Conservation (phyloP, 1,284 basidiomycete genomes). For the Pyrrhoderma lamaoense region DNA sequence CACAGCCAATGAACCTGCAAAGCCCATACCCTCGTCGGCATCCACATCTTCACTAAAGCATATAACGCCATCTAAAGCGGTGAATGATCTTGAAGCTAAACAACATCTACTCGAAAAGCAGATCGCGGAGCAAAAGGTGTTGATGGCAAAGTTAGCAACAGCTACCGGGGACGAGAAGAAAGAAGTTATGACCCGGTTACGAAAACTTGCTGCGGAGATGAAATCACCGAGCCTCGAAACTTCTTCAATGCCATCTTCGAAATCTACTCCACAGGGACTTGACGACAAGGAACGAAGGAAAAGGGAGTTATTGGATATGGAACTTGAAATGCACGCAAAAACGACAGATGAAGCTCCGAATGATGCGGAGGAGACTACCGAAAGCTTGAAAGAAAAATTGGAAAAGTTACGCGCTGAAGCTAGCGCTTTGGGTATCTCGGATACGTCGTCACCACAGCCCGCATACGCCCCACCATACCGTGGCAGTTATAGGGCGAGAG, state of each 20-base stretch:
- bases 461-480: conserved; percentile 43
- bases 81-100: conserved; percentile 50
- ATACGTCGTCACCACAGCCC: conserved; percentile 27
- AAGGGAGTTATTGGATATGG: conserved; percentile 64
- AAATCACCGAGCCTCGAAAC: conserved; percentile 32
- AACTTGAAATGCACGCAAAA: conserved; percentile 55
- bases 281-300: conserved; percentile 46
- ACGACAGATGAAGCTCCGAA: conserved; percentile 4
- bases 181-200: conserved; percentile 67
- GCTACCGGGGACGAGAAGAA: conserved; percentile 74
- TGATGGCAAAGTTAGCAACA: conserved; percentile 66
- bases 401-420: conserved; percentile 82
- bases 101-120: conserved; percentile 75
- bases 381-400: conserved; percentile 71
- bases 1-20: conserved; percentile 26
- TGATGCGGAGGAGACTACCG: conserved; percentile 46
- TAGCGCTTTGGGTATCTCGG: conserved; percentile 69
- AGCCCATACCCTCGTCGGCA: conserved; percentile 19
- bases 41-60: conserved; percentile 24
- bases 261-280: conserved; percentile 23
- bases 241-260: conserved; percentile 24
- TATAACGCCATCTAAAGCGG: conserved; percentile 24
- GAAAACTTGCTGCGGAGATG: conserved; percentile 80
- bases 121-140: conserved; percentile 84
- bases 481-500: conserved; percentile 60